Conservation (phyloP, 1,139 yeast species). For the Kodamaea plutei region DNA sequence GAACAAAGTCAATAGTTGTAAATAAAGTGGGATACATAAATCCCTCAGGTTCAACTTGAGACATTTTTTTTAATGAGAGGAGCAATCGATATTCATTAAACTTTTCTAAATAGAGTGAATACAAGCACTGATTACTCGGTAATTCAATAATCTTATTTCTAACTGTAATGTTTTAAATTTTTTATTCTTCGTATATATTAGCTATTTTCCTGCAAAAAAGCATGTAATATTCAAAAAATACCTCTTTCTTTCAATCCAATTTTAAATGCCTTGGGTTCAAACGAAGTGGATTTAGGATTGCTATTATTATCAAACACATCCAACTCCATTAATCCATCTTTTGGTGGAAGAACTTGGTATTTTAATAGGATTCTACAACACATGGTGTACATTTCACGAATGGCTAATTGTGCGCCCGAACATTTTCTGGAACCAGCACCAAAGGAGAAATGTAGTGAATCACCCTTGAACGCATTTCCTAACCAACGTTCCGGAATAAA, state of each 20-base stretch:
- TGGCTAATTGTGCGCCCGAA: constrained; percentile 60
- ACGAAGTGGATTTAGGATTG: constrained; percentile 53
- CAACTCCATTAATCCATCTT: constrained; percentile 33
- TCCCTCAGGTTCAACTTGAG: no score
- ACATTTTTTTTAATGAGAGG: no score
- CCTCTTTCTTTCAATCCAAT: constrained; percentile 23
- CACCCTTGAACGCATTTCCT: constrained; percentile 20
- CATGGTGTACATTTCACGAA: constrained; percentile 53
- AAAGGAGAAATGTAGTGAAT: constrained; percentile 50
- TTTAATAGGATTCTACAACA: constrained; percentile 29
- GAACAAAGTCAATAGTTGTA: constrained; percentile 55
- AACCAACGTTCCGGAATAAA: constrained; percentile 63
- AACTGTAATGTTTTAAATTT: no score
- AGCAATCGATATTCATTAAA: no score
- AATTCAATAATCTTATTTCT: no score
- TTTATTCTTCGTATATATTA: no score
- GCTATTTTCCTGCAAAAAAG: no score
- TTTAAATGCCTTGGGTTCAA: constrained; percentile 50
- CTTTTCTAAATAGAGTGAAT: no score
- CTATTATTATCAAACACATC: constrained; percentile 49
- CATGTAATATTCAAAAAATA: not conserved
- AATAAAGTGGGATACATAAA: constrained; percentile 58
- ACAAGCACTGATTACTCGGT: no score
- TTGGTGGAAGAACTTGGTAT: constrained; percentile 42
- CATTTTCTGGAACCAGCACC: constrained; percentile 73